Percentiles rank a stretch among this genome's conserved stretches.
Conservation (phyloP, 2,329 filamentous ascomycete genomes). For the Lachnellula cervina region DNA sequence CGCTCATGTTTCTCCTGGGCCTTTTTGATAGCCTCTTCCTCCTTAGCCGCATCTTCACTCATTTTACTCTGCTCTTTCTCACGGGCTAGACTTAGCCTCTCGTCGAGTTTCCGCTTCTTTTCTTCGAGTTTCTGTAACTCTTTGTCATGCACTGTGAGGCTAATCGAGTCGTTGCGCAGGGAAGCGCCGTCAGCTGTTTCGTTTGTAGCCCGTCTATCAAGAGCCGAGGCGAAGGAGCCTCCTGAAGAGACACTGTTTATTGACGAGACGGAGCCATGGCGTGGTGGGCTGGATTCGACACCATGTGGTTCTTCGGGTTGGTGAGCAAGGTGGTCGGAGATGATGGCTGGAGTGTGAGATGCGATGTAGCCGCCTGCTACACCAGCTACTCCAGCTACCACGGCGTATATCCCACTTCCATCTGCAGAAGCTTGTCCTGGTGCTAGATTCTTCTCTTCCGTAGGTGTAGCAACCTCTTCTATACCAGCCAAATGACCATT, state of each 20-base stretch:
- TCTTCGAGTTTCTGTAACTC: constrained; percentile 61
- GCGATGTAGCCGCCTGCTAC: constrained; percentile 45
- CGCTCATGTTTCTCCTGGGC: constrained; percentile 58
- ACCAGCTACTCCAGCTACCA: constrained; percentile 49
- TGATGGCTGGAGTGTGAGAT: constrained; percentile 27
- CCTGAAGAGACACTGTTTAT: constrained; percentile 42
- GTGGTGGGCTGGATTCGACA: background rate
- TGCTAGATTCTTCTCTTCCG: background rate
- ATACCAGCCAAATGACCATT: constrained; percentile 28
- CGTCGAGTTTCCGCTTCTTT: constrained; percentile 56
- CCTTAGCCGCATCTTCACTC: constrained; percentile 43
- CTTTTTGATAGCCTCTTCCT: constrained; percentile 49
- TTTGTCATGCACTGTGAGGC: constrained; percentile 48
- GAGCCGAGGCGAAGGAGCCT: constrained; percentile 46
- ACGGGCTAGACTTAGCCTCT: constrained; percentile 53
- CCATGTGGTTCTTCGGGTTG: background rate
- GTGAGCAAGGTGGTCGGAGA: constrained; percentile 29
- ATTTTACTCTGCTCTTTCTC: constrained; percentile 43
- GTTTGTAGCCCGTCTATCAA: constrained; percentile 21
- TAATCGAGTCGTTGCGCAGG: constrained; percentile 36
- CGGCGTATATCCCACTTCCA: constrained; percentile 48
- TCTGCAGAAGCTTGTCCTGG: constrained; percentile 3
- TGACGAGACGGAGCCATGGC: constrained; percentile 23
- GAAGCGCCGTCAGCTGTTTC: constrained; percentile 28
- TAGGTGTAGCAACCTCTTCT: constrained; percentile 15